Base-by-base conservation (phyloP, 441 rosid genomes). In the Brassica hybrid region DNA sequence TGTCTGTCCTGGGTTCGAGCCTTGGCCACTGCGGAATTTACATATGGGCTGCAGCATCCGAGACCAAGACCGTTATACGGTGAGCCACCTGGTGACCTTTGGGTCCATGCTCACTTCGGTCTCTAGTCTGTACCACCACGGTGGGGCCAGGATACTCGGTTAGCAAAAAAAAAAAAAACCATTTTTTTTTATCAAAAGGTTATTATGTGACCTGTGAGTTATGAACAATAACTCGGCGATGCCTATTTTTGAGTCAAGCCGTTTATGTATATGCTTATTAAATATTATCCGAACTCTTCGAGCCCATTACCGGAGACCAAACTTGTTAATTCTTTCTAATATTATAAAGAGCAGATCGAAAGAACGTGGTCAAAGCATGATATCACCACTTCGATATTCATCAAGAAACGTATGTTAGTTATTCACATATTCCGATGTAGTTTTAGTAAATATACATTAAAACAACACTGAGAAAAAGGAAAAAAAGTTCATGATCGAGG, bases 301-400 rank as follows among this genome's bases (percentile, higher is more conserved):
- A 78, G 74, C 81, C 77, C 81, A 78, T 73, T 67, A 78, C 74
- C 81, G 58, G 41, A 72, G 69, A 67, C 73, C 52, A 78, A 60
- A 34, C 8, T 10, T 60, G 8, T 36, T 69, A n/a, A 63, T 56
- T 59, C 65, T 36, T 48, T 60, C 10, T 34, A 59, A 6, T 52
- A 23, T 65, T 65, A 9, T 25, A 72, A 17, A 65, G 13, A 67
- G 14, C 36, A 58, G 21, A 72, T 30, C 60, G 59, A 77, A 71
- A 64, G 75, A 30, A 5, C 45, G 36, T 69, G 75, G 75, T 69
- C 75, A 76, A 69, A 76, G 57, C 48, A 76, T 69, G 71, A 70
- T 25, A 76, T 70, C 75, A 70, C 66, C 70, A 56, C 50, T 54
- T 54, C 48, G n/a, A n/a, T 17, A 76, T 34, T 32, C 14, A 61